Evolutionary conservation across 2,329 filamentous ascomycete species (phyloP).

Genomic region (Colletotrichum australisinense): DNA sequence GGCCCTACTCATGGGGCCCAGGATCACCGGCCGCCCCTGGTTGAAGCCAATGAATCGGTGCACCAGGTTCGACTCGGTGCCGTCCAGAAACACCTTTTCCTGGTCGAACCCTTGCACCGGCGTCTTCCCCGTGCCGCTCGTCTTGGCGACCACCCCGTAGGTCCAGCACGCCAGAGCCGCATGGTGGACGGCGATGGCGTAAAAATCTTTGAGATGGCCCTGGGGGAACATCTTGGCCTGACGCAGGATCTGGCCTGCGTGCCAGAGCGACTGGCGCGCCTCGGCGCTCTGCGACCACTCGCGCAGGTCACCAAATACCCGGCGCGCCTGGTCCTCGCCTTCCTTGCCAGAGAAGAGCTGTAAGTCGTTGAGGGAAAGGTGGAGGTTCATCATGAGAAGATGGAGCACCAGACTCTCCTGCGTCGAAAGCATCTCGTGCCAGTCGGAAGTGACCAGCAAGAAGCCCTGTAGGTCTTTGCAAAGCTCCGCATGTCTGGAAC

Average conservation of each 20-base stretch:
- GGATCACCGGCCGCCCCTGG: conserved; percentile 64
- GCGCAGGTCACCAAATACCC: conserved; percentile 67
- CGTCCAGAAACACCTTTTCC: conserved; percentile 66
- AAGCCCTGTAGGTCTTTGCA: conserved; percentile 65
- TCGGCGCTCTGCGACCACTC: conserved; percentile 68
- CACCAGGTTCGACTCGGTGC: conserved; percentile 61
- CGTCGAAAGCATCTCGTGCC: conserved; percentile 55
- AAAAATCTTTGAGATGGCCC: conserved; percentile 71
- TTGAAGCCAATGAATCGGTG: conserved; percentile 68
- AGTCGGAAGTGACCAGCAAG: conserved; percentile 53
- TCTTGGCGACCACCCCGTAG: conserved; percentile 69
- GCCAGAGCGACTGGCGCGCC: conserved; percentile 72
- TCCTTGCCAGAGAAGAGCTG: conserved; percentile 77
- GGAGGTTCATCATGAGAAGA: conserved; percentile 71
- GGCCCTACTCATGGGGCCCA: conserved; percentile 45
- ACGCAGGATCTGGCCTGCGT: conserved; percentile 74
- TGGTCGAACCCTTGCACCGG: conserved; percentile 44
- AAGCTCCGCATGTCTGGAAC: conserved; percentile 71
- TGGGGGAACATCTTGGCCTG: conserved; percentile 66
- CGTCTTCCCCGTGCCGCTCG: conserved; percentile 39
- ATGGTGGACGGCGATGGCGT: conserved; percentile 76
- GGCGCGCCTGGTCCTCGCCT: conserved; percentile 72
- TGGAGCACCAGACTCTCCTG: conserved; percentile 62
- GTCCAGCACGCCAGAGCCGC: conserved; percentile 76
- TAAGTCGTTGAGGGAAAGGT: conserved; percentile 73